Conservation (phyloP, 2,329 filamentous ascomycete genomes). For the Cercospora berteroae region DNA sequence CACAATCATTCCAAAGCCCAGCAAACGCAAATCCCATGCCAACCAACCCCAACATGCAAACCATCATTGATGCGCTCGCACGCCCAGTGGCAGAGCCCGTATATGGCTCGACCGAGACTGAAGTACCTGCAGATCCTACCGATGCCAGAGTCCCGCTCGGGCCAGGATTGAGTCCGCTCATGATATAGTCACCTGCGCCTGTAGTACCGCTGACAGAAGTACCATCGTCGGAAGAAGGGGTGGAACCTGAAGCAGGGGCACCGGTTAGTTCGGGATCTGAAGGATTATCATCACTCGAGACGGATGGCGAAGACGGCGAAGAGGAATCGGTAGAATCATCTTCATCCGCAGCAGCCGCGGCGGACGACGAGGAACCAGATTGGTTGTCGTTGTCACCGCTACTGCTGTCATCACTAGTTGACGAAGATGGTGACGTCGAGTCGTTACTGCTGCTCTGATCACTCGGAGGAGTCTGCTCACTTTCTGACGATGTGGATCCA, state of each 20-base stretch:
- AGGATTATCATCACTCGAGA: not conserved
- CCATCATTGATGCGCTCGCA: not conserved
- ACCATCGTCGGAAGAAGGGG: not conserved
- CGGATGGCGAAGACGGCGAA: not conserved
- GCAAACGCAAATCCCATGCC: not conserved
- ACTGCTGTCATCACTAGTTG: not conserved
- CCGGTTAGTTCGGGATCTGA: not conserved
- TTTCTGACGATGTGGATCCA: not conserved
- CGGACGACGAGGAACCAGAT: not conserved
- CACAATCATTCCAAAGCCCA: not conserved
- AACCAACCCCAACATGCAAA: not conserved
- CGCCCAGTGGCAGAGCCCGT: not conserved
- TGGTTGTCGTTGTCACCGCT: not conserved
- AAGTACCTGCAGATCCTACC: slow-evolving; percentile 12
- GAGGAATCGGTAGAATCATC: not conserved
- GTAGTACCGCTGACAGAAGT: not conserved
- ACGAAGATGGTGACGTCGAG: not conserved
- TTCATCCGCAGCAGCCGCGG: not conserved
- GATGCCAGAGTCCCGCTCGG: not conserved
- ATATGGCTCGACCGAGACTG: slow-evolving; percentile 11
- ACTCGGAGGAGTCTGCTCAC: not conserved
- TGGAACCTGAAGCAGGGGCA: not conserved
- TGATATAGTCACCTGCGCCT: slow-evolving; percentile 1
- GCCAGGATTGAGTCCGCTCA: slow-evolving; percentile 3
- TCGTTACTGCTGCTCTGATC: not conserved